Evolutionary conservation across 2,329 filamentous ascomycete species (phyloP), one percentile per base, ranked within the genome.

Genomic region (Colletotrichum cereale): DNA sequence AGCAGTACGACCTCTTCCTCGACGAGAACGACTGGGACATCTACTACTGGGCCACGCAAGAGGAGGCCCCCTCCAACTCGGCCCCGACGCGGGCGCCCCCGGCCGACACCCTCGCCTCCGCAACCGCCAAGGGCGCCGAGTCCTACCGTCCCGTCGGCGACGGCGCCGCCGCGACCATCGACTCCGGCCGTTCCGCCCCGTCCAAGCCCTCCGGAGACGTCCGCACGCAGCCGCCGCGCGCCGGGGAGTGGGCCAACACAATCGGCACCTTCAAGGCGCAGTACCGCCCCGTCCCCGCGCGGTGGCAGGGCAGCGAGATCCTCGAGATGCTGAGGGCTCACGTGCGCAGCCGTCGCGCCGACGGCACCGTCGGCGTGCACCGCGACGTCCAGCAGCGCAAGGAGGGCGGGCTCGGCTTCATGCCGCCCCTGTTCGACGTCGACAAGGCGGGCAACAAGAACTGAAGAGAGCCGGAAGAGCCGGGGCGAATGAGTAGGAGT

Each of bases 21-120:
- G 96, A 99, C 82, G 96, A 99, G 84, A 99, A 99, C 83, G 96
- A 99, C 85, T 99, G 96, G 96, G 96, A 99, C 81, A 98, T 99
- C 73, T 99, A 99, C 87, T 99, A 99, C 87, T 99, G 96, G 96
- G 94, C 93, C 4, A 99, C 96, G 21, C 96, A 99, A 82, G 91
- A 94, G 76, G 87, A 91, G 42, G 71, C 62, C 16, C 84, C 88
- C 5, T 84, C 86, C 1, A 88, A 88, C n/a, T 75, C 80, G 65
- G 80, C 84, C 74, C 61, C 76, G 75, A 34, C 75, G 71, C 53
- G 29, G 40, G 29, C 47, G 55, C 29, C 53, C 4, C 24, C 24
- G 36, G 34, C 61, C 10, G 63, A 62, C 21, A 36, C 34, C 8
- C 42, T 68, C 18, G 38, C 58, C 26, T 68, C 42, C 60, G 66